These are phyloP conservation scores for Pythium utonaiense DNA, from an alignment of 352 stramenopile genomes.

Conservation along the genomic window DNA sequence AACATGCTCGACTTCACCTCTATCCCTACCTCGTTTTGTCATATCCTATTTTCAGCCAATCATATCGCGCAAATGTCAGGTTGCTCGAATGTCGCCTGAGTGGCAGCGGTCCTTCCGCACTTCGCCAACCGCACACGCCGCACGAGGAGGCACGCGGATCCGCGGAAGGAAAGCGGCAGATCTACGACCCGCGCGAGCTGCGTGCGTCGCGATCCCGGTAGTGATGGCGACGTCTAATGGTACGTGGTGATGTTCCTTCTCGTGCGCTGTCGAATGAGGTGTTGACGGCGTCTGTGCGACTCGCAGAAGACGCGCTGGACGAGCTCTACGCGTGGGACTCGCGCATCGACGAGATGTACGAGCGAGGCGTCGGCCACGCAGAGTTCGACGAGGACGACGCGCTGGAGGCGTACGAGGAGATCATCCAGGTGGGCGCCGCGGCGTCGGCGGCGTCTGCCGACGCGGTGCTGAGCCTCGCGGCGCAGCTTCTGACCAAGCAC, in stretches of 20 bases:
- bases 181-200: not conserved
- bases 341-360: conserved; percentile 58
- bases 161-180: not conserved
- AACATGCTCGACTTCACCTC: not conserved
- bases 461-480: conserved; percentile 59
- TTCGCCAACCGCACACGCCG: not conserved
- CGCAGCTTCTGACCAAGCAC: conserved; percentile 71
- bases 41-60: not conserved
- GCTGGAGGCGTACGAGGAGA: conserved; percentile 70
- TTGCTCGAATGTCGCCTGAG: not conserved
- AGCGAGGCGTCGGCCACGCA: conserved; percentile 35
- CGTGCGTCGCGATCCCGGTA: not conserved
- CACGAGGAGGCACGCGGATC: not conserved
- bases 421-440: conserved; percentile 47
- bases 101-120: not conserved
- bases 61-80: not conserved
- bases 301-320: conserved; percentile 40
- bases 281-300: not conserved
- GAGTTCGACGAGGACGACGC: conserved; percentile 66
- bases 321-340: conserved; percentile 71
- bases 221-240: conserved; percentile 18
- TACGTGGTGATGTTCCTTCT: conserved; percentile 5
- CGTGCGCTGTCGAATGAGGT: conserved; percentile 4
- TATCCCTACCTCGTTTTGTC: not conserved
- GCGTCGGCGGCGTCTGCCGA: conserved; percentile 29